Base-by-base conservation (phyloP, 495 filamentous ascomycete species). In the Hypoxylon perforatum region DNA sequence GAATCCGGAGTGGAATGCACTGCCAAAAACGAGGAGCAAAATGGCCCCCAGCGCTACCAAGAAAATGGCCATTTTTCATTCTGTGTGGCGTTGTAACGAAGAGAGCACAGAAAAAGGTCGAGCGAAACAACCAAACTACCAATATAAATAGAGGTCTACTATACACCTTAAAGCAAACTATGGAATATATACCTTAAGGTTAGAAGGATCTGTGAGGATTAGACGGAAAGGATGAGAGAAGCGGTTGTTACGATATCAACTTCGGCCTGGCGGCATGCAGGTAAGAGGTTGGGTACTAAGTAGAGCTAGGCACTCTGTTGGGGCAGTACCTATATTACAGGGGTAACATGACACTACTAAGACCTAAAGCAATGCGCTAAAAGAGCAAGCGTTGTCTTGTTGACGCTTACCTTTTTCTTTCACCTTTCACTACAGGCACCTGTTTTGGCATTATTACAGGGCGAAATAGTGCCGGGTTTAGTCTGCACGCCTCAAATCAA, bases 1-100 rank as follows among this genome's bases (percentile, higher is more conserved):
- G 18, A 48, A 41, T 15, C 25, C 53, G 15, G 53, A 28, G 22
- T 57, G 52, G 39, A 66, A 12, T 4, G 58, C 44, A 21, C 56
- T 52, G 36, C 35, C 51, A 2, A 55, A 35, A 11, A 62, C 36
- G 11, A 65, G 45, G 0, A 63, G 9, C 48, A 23, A n/a, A 30
- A 35, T 46, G 4, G 38, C 53, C 53, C 53, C 42, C 23, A 57
- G 53, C 14, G 42, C n/a, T 14, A 57, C 15, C 5, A 42, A 57
- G 19, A 57, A 38, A 30, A 57, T 21, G 39, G 53, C 53, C 53
- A 57, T 57, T 12, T 38, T 38, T 38, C 35, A 10, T 12, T 38
- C 2, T 3, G 35, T 38, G 2, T 38, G 12, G 25, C 14, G 35
- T 38, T 10, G 35, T 10, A 38, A 4, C 12, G 9, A 11, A 38